Evolutionary conservation across 208 protist species (phyloP).

Genomic region (Trypanosoma platydactyli): DNA sequence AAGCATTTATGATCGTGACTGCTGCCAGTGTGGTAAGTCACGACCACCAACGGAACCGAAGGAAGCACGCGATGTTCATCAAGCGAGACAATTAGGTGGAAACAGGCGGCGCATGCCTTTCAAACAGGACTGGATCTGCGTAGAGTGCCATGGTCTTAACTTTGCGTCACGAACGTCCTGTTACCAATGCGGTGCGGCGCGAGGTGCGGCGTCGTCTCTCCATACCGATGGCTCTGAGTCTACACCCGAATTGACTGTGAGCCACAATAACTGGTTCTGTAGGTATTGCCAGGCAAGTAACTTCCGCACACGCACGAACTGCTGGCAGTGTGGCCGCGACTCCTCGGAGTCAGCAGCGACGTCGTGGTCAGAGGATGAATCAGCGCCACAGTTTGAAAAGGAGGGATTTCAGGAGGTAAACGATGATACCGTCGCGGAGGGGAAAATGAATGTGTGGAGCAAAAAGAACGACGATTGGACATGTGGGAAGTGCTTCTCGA

Average conservation of each 20-base stretch:
- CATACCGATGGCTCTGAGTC: not conserved
- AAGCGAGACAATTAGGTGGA: conserved; percentile 6
- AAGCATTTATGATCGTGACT: conserved; percentile 80
- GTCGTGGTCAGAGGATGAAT: conserved; percentile 26
- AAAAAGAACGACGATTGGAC: conserved; percentile 71
- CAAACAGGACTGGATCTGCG: conserved; percentile 70
- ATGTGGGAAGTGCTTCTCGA: conserved; percentile 85
- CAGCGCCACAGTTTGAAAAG: conserved; percentile 50
- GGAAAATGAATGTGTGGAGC: conserved; percentile 33
- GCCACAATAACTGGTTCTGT: conserved; percentile 87
- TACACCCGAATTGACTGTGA: conserved; percentile 10
- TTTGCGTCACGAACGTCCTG: conserved; percentile 69
- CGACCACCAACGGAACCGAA: conserved; percentile 54
- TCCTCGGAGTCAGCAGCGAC: conserved; percentile 36
- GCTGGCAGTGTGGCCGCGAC: conserved; percentile 73
- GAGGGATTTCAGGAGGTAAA: conserved; percentile 73
- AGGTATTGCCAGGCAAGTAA: conserved; percentile 75
- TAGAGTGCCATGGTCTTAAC: conserved; percentile 66
- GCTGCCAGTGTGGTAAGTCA: conserved; percentile 48
- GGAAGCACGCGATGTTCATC: conserved; percentile 33
- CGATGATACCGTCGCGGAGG: conserved; percentile 35
- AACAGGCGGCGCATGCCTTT: conserved; percentile 1
- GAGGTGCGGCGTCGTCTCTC: conserved; percentile 7
- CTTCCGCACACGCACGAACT: conserved; percentile 78
- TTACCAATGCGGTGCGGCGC: conserved; percentile 59